Evolutionary conservation across 2,329 filamentous ascomycete species (phyloP).

Genomic region (Colletotrichum somersetense): DNA sequence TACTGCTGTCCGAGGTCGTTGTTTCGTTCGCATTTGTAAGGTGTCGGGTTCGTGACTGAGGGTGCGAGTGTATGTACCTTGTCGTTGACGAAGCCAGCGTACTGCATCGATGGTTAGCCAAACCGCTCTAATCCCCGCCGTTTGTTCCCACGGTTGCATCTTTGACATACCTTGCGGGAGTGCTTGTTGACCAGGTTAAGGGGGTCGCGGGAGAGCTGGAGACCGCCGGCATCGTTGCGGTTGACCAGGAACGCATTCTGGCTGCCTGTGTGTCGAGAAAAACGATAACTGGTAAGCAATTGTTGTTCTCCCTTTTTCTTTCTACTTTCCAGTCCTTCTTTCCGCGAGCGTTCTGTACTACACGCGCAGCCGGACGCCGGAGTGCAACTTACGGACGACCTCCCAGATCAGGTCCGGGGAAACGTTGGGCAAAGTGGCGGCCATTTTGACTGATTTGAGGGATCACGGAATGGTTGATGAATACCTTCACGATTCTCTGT

Average conservation of each 20-base stretch:
- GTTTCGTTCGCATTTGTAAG: constrained; percentile 29
- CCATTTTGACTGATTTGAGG: constrained; percentile 66
- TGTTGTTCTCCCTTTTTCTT: neutral
- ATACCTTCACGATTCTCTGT: constrained; percentile 37
- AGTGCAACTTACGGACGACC: constrained; percentile 82
- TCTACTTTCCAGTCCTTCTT: neutral
- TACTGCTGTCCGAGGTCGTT: constrained; percentile 34
- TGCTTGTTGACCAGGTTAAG: constrained; percentile 94
- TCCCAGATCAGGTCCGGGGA: constrained; percentile 95
- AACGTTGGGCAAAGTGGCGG: constrained; percentile 75
- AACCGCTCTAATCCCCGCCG: neutral
- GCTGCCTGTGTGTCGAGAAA: constrained; percentile 73
- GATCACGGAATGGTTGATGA: constrained; percentile 47
- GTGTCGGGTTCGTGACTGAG: neutral
- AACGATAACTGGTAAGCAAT: constrained; percentile 21
- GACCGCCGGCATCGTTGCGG: constrained; percentile 82
- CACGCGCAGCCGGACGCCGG: constrained; percentile 5
- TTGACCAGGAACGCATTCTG: constrained; percentile 95
- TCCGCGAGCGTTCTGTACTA: neutral
- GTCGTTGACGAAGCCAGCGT: constrained; percentile 92
- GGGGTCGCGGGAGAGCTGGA: constrained; percentile 93
- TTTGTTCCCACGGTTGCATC: too few species aligned
- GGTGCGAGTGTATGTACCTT: constrained; percentile 72
- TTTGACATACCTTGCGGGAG: constrained; percentile 80
- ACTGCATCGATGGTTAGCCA: constrained; percentile 65